phyloP scores from a whole-genome alignment of 2,329 filamentous ascomycete species.

The Aspergillus aculeatinus region DNA sequence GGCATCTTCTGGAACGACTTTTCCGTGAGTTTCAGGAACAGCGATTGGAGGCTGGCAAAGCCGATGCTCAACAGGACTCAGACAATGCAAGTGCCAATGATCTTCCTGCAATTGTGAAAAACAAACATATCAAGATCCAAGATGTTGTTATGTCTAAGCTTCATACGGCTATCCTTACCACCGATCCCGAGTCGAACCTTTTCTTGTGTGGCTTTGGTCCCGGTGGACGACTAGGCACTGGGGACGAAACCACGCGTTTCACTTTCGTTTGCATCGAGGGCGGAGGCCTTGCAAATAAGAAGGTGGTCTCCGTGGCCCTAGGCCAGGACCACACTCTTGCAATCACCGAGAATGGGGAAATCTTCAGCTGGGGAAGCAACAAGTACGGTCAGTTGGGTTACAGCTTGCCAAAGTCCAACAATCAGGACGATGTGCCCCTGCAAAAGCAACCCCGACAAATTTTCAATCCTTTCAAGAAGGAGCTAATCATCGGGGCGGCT shows the following conservation, averaged over 20 bases:
- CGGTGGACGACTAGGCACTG: conserved; percentile 82
- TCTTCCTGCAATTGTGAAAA: conserved; percentile 71
- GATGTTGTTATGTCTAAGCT: conserved; percentile 88
- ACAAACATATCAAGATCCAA: conserved; percentile 70
- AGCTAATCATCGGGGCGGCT: conserved; percentile 75
- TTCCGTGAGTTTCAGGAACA: conserved; percentile 62
- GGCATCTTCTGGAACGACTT: conserved; percentile 72
- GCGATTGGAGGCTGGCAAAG: conserved; percentile 33
- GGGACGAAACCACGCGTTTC: conserved; percentile 86
- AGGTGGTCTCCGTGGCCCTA: conserved; percentile 73
- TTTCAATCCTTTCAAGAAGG: conserved; percentile 87
- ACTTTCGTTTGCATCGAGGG: conserved; percentile 79
- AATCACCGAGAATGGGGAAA: conserved; percentile 78
- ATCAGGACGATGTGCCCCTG: conserved; percentile 78
- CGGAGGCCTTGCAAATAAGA: conserved; percentile 69
- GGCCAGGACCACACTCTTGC: conserved; percentile 91
- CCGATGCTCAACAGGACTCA: conserved; percentile 28
- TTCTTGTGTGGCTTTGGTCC: conserved; percentile 91
- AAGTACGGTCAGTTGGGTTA: conserved; percentile 84
- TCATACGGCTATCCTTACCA: conserved; percentile 83
- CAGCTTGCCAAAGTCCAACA: conserved; percentile 60
- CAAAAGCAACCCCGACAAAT: conserved; percentile 81
- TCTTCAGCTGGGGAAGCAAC: conserved; percentile 94
- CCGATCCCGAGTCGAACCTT: conserved; percentile 83
- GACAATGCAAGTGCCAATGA: conserved; percentile 48